Evolutionary conservation across 2,329 filamentous ascomycete genomes (phyloP).

Genomic region (Paracorniculantispora psalliotae): DNA sequence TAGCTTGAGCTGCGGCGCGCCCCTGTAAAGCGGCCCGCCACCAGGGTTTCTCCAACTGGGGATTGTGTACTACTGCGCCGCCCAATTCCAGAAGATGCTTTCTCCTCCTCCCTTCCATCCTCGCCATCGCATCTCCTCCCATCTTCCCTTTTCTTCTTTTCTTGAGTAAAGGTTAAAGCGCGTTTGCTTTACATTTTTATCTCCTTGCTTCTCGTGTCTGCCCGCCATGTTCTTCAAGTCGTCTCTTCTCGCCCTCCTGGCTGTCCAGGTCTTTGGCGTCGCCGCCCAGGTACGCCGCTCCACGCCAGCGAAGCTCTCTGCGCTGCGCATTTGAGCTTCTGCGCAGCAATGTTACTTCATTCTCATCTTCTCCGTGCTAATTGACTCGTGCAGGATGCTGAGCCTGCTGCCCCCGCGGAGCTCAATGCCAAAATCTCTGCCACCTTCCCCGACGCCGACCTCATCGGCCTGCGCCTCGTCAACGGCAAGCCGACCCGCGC

Average conservation of each 20-base stretch:
- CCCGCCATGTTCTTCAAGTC: constrained; percentile 66
- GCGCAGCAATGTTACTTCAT: constrained; percentile 12
- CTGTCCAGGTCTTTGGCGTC: constrained; percentile 61
- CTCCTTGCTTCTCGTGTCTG: constrained; percentile 3
- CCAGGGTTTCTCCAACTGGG: not conserved
- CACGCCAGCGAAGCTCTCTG: not conserved
- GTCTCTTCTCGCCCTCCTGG: constrained; percentile 66
- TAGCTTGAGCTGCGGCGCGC: too few species aligned
- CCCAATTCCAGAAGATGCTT: not conserved
- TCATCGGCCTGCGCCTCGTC: constrained; percentile 92
- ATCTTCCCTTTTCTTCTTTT: constrained; percentile 14
- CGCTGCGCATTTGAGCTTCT: not conserved
- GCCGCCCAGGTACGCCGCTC: constrained; percentile 54
- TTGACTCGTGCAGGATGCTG: constrained; percentile 18
- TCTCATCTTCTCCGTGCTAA: constrained; percentile 13
- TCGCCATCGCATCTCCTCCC: not conserved
- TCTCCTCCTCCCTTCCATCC: not conserved
- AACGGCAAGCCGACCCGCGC: constrained; percentile 85
- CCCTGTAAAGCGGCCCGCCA: not conserved
- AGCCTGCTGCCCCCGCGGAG: constrained; percentile 19
- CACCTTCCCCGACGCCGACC: constrained; percentile 64
- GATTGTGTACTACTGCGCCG: not conserved
- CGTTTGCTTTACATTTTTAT: not conserved
- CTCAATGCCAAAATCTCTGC: constrained; percentile 62
- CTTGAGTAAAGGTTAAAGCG: not conserved